These are phyloP conservation scores for Laguncularia racemosa DNA, from an alignment of 345 rosid species.

Conservation along the genomic window DNA sequence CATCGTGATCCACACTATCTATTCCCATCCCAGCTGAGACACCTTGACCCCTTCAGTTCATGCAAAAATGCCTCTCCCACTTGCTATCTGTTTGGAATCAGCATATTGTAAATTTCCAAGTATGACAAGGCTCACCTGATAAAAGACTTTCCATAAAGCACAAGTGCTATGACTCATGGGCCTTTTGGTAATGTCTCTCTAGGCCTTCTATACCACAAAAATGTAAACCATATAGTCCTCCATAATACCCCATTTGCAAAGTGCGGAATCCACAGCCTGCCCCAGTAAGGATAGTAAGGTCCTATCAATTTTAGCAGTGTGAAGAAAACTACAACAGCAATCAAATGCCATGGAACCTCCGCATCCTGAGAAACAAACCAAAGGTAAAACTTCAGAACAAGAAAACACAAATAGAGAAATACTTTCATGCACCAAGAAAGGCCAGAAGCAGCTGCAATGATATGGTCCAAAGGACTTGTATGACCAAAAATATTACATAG, in stretches of 20 bases:
- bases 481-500: no score
- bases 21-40: no score
- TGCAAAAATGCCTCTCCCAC: no score
- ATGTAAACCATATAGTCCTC: slow-evolving; percentile 55
- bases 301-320: slow-evolving; percentile 66
- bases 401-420: slow-evolving; percentile 3
- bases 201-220: slow-evolving; percentile 54
- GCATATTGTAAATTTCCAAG: no score
- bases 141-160: no score
- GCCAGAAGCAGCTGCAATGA: no score
- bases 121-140: no score
- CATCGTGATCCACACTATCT: no score
- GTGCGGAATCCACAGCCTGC: slow-evolving; percentile 72
- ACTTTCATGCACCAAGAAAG: background rate
- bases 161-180: no score
- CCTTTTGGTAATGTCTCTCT: background rate
- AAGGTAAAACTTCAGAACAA: slow-evolving; percentile 1
- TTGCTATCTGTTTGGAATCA: no score
- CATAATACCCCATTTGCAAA: slow-evolving; percentile 71
- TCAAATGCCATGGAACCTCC: slow-evolving; percentile 85
- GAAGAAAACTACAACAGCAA: slow-evolving; percentile 51
- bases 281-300: slow-evolving; percentile 86
- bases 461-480: no score
- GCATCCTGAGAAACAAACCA: slow-evolving; percentile 51
- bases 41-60: no score